Percentiles rank a stretch among this genome's conserved stretches.
These are phyloP conservation scores for Tetrahymena borealis DNA, from an alignment of 73 alveolate species.

Conservation along the genomic window DNA sequence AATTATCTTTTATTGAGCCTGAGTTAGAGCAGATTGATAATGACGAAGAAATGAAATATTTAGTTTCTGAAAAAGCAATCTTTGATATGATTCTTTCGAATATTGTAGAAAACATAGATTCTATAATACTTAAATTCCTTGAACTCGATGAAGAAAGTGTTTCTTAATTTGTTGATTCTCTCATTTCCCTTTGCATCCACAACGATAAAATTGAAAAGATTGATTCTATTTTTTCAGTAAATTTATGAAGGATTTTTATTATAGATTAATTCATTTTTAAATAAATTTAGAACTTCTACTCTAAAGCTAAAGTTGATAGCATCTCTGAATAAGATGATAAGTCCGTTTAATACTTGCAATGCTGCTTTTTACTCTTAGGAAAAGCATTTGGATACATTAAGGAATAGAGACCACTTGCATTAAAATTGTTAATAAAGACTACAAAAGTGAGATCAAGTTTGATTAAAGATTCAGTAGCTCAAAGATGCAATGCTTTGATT, in stretches of 20 bases:
- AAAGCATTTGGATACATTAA: not conserved
- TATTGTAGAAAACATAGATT: not conserved
- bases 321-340: not conserved
- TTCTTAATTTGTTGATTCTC: not conserved
- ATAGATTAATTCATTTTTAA: too few species aligned
- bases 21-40: not conserved
- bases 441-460: not conserved
- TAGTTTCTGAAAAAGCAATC: not conserved
- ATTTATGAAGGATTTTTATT: too few species aligned
- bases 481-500: not conserved
- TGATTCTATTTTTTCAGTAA: not conserved
- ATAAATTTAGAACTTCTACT: not conserved
- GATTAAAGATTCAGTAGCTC: not conserved
- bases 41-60: not conserved
- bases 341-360: not conserved
- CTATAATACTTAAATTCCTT: not conserved
- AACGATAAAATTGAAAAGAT: not conserved
- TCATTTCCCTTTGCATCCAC: not conserved
- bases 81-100: not conserved
- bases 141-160: not conserved
- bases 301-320: not conserved
- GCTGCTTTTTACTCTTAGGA: not conserved
- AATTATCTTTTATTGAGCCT: not conserved
- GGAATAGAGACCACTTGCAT: not conserved
- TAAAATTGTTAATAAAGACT: not conserved